phyloP scores from a whole-genome alignment of 306 rosid genomes.

The Hippophae rhamnoides region DNA sequence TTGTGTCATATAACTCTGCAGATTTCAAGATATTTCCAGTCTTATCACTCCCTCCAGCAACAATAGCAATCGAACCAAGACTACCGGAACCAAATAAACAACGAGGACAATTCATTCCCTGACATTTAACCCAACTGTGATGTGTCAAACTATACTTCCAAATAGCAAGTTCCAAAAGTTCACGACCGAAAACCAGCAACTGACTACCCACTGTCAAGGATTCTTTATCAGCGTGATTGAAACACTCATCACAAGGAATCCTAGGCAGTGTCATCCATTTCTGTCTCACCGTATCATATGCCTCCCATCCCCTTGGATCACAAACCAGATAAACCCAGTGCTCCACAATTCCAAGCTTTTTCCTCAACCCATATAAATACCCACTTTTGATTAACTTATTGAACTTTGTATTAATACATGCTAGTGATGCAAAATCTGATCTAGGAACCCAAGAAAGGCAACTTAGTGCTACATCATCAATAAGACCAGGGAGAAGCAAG shows the following conservation, averaged over 20 bases:
- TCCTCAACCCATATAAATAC: slow-evolving; percentile 57
- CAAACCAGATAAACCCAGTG: slow-evolving; percentile 87
- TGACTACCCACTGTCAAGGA: slow-evolving; percentile 83
- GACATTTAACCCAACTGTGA: slow-evolving; percentile 69
- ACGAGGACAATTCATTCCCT: slow-evolving; percentile 77
- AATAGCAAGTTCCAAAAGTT: slow-evolving; percentile 71
- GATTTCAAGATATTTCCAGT: slow-evolving; percentile 63
- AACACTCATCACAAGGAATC: slow-evolving; percentile 96
- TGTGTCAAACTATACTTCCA: slow-evolving; percentile 65
- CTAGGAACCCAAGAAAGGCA: slow-evolving; percentile 71
- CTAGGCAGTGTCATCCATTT: slow-evolving; percentile 80
- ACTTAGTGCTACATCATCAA: slow-evolving; percentile 73
- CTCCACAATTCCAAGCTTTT: slow-evolving; percentile 51
- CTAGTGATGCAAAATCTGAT: slow-evolving; percentile 52
- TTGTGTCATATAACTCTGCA: slow-evolving; percentile 69
- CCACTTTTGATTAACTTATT: slow-evolving; percentile 61
- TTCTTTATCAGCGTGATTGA: slow-evolving; percentile 89
- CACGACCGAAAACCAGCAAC: slow-evolving; percentile 82
- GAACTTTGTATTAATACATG: slow-evolving; percentile 59
- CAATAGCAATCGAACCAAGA: slow-evolving; percentile 72
- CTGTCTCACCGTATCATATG: slow-evolving; percentile 45
- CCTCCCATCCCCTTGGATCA: slow-evolving; percentile 84
- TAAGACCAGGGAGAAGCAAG: slow-evolving; percentile 74
- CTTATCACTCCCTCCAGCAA: slow-evolving; percentile 87
- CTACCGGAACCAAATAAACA: slow-evolving; percentile 88